Evolutionary conservation across 2,329 filamentous ascomycete genomes (phyloP), one percentile per base, ranked within the genome.

Genomic region (Lasiodiplodia hormozganensis): DNA sequence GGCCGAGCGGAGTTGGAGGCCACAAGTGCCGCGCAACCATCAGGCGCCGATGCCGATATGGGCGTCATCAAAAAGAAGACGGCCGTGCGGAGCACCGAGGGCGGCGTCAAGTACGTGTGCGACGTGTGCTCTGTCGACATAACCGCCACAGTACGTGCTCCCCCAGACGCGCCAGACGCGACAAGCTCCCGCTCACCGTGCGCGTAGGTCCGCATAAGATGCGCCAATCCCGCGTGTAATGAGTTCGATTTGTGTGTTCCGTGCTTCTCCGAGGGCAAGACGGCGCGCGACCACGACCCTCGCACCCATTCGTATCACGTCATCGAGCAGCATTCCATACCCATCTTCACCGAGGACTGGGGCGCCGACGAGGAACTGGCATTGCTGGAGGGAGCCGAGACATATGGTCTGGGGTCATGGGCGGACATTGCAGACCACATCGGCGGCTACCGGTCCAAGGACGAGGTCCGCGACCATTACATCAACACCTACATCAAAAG

Each of bases 341-440:
- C 96, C 0, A 98, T 99, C 69, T 99, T 97, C 76, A 91, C 94
- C 72, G 87, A 89, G 69, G 94, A 97, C 76, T 99, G 96, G 96
- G 96, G 96, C 65, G 96, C 96, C 28, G 96, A 99, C 77, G 96
- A 99, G 78, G 96, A 99, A 80, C 82, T 98, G n/a, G 83, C 98
- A 5, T 83, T 99, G 65, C 82, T 99, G 0, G 96, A 99, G 82
- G 96, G 96, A 25, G 94, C 93, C 12, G 96, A 99, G 80, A 97
- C 93, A 69, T 99, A 99, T 77, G 96, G 96, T 0, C 84, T 99
- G 62, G 96, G 96, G 3, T 98, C 95, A 25, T 99, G 96, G 95
- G 93, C 94, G 49, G 96, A 99, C 76, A 96, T 99, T 71, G 94
- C 96, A 47, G 95, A 99, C 79, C 96, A 99, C 79, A 98, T 99